Base-by-base conservation (phyloP, 2,329 filamentous ascomycete genomes). In the Dryadomyces sulphureus region DNA sequence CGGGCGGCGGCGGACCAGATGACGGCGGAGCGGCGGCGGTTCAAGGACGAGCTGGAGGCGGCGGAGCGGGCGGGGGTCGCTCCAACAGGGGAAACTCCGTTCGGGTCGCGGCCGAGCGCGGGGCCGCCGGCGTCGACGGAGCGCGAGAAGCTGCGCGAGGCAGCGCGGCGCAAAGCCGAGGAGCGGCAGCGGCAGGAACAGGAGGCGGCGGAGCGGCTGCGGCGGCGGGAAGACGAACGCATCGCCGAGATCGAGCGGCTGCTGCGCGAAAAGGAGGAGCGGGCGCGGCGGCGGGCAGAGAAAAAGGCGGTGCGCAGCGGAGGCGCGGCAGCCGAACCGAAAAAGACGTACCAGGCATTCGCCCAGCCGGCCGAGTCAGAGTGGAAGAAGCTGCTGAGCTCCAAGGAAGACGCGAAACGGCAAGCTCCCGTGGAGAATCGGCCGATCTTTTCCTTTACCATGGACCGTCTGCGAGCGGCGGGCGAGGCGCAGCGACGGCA, bases 21-120 rank as follows among this genome's bases (percentile, higher is more conserved):
- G 64, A 79, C 85, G 55, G 77, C 78, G 41, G 75, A 80, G 61
- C 70, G 83, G 54, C 70, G 84, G 58, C 73, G 77, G 54, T 84
- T 94, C 74, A 84, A 85, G 53, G 87, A 94, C 57, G 88, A 95
- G 57, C 66, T 96, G 43, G 88, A 94, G 64, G 73, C 77, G 22
- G 69, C 84, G 19, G 90, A 94, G 62, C 68, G 74, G 25, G 79
- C 43, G 6, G 17, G 30, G 72, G 62, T 12, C 59, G 43, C 30
- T 19, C 35, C 19, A 21, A 41, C 21, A 34, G 35, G 46, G 17
- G 45, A 21, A n/a, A 20, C 30, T 14, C 45, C 48, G 12, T 49
- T 48, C 22, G 22, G 24, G 2, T n/a, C 32, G 9, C 6, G 45
- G 16, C 11, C 34, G 14, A 4, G 46, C 19, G 20, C 22, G 49